A percentile compares a stretch with the other conserved stretches of the same genome.
Conservation (phyloP, 225 moss, liverwort and hornwort species). For the Bryum argenteum region DNA sequence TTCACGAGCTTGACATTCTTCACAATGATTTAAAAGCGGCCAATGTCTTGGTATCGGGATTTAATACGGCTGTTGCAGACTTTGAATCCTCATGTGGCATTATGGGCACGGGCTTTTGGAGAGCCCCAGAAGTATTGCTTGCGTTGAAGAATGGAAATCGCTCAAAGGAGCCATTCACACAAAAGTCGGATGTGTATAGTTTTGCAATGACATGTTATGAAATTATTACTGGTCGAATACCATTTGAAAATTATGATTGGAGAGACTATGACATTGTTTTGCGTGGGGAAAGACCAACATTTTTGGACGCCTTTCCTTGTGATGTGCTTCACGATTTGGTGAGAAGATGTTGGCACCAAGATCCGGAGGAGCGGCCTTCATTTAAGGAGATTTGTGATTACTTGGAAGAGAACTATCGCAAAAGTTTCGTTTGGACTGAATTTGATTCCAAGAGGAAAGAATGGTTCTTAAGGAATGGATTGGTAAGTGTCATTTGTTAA, state of each 20-base stretch:
- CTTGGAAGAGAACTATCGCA: neutral
- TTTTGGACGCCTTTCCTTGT: neutral
- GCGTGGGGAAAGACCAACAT: neutral
- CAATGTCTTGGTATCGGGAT: neutral
- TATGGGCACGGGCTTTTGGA: neutral
- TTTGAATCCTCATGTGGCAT: neutral
- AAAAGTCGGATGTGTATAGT: neutral
- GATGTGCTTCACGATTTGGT: fast-evolving
- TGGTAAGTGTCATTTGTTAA: too few species aligned
- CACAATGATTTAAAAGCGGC: conserved; percentile 10
- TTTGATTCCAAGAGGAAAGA: too few species aligned
- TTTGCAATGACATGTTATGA: neutral
- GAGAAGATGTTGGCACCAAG: neutral
- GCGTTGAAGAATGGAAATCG: fast-evolving
- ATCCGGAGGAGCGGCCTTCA: neutral
- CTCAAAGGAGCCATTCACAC: neutral
- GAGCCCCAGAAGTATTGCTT: neutral
- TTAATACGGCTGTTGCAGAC: neutral
- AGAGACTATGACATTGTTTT: neutral
- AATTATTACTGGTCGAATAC: neutral
- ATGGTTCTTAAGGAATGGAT: too few species aligned
- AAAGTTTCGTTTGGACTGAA: too few species aligned
- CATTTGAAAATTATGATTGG: neutral
- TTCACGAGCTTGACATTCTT: neutral
- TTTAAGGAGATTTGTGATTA: neutral